phyloP scores from a whole-genome alignment of 1,284 basidiomycete genomes.

The Volvariella volvacea region DNA sequence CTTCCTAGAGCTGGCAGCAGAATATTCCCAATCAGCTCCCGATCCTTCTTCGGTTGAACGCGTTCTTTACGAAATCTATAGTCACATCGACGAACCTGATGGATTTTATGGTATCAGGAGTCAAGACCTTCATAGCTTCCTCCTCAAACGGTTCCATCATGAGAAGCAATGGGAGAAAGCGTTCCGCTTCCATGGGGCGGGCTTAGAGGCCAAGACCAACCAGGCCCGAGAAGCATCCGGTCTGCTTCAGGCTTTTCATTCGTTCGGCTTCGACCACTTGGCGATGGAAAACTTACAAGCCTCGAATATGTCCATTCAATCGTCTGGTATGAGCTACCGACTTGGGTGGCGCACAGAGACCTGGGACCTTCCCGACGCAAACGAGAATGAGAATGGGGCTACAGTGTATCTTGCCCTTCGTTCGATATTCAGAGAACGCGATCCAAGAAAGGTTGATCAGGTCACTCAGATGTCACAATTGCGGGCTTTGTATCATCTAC shows the following conservation, averaged over 20 bases:
- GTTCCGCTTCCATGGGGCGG: conserved; percentile 85
- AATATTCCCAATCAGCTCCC: conserved; percentile 33
- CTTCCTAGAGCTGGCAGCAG: conserved; percentile 79
- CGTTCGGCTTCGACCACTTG: conserved; percentile 83
- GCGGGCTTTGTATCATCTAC: conserved; percentile 62
- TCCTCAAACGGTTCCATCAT: conserved; percentile 84
- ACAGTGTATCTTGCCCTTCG: conserved; percentile 76
- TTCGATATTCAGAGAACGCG: conserved; percentile 70
- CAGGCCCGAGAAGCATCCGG: conserved; percentile 41
- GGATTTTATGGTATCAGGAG: conserved; percentile 93
- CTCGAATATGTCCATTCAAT: conserved; percentile 15
- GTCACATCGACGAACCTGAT: conserved; percentile 94
- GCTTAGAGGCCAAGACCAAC: conserved; percentile 54
- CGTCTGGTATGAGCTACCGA: conserved; percentile 60
- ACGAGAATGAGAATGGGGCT: conserved; percentile 40
- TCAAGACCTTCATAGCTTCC: conserved; percentile 67
- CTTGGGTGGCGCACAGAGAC: conserved; percentile 87
- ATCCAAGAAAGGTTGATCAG: conserved; percentile 37
- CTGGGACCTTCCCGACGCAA: conserved; percentile 83
- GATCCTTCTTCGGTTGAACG: conserved; percentile 38
- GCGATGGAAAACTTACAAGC: conserved; percentile 58
- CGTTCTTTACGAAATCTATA: conserved; percentile 87
- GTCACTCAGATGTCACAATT: conserved; percentile 45
- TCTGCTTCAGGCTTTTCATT: conserved; percentile 72
- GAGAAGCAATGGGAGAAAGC: conserved; percentile 91